Evolutionary conservation across 345 rosid species (phyloP).

Genomic region (Aurinia saxatilis): DNA sequence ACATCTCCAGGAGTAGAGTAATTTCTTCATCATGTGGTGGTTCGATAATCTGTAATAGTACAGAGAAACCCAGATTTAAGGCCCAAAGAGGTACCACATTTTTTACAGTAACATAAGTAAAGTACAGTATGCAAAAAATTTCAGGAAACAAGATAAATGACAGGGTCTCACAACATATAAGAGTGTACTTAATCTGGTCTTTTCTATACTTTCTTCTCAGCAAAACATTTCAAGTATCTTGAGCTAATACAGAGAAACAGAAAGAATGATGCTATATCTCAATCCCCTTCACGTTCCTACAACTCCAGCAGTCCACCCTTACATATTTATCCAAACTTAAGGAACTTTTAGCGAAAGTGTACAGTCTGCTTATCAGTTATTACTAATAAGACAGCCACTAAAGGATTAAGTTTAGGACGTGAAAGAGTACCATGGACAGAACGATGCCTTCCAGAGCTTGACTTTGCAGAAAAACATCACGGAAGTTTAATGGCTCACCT

Average conservation of each 20-base stretch:
- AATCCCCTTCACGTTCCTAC: conserved; percentile 1
- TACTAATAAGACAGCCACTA: conserved; percentile 6
- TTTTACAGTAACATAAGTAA: neutral
- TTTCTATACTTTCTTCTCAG: neutral
- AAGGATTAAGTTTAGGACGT: neutral
- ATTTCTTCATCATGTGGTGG: conserved; percentile 90
- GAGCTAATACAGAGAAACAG: neutral
- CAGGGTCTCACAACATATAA: neutral
- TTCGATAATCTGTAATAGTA: conserved; percentile 73
- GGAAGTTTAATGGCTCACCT: conserved; percentile 76
- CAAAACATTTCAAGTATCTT: neutral
- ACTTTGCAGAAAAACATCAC: conserved; percentile 89
- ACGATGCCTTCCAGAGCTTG: conserved; percentile 93
- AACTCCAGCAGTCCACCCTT: neutral
- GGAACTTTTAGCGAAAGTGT: neutral
- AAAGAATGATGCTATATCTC: conserved; percentile 8
- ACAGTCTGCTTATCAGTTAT: neutral
- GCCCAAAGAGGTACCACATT: neutral
- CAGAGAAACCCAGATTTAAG: conserved; percentile 2
- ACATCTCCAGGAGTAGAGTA: conserved; percentile 74
- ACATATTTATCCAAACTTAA: neutral
- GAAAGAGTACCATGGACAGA: conserved; percentile 63
- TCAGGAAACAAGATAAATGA: neutral
- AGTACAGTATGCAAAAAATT: neutral
- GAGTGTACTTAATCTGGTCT: neutral